Conservation (phyloP, 495 filamentous ascomycete species). For the Aspergillus leporis region DNA sequence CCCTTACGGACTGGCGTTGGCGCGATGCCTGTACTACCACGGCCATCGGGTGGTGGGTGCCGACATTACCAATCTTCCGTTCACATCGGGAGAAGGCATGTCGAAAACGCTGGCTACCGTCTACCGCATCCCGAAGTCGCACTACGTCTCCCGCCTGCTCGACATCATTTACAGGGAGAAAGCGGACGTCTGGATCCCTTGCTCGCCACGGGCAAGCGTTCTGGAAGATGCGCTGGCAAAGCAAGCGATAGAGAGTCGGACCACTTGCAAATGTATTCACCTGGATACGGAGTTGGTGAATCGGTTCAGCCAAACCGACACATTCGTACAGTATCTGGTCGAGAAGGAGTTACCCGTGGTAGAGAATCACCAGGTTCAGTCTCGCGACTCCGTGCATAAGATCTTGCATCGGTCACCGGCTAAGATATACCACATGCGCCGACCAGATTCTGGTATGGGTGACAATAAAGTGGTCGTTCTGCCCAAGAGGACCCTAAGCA, state of each 20-base stretch:
- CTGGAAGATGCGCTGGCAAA: slow-evolving; percentile 66
- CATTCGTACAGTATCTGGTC: slow-evolving; percentile 56
- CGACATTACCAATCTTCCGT: slow-evolving; percentile 58
- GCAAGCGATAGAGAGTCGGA: slow-evolving; percentile 57
- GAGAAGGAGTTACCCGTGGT: slow-evolving; percentile 56
- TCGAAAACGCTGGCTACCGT: slow-evolving; percentile 50
- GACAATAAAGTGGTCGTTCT: slow-evolving; percentile 51
- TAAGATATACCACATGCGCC: slow-evolving; percentile 63
- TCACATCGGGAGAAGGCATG: slow-evolving; percentile 42
- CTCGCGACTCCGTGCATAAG: slow-evolving; percentile 53
- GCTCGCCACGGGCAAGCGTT: slow-evolving; percentile 59
- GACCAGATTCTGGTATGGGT: slow-evolving; percentile 50
- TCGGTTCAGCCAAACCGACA: slow-evolving; percentile 56
- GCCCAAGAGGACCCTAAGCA: slow-evolving; percentile 51
- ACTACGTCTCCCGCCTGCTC: slow-evolving; percentile 52
- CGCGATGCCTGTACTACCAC: slow-evolving; percentile 63
- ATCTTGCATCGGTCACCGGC: slow-evolving; percentile 53
- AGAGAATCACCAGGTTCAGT: slow-evolving; percentile 58
- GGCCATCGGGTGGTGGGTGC: slow-evolving; percentile 74
- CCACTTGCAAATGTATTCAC: slow-evolving; percentile 61
- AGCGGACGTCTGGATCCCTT: slow-evolving; percentile 73
- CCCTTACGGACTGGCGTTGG: slow-evolving; percentile 63
- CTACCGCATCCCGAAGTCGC: slow-evolving; percentile 51
- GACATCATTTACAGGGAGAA: slow-evolving; percentile 59
- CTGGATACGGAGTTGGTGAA: slow-evolving; percentile 48